Percentiles rank a stretch among this genome's conserved stretches.
These are phyloP conservation scores for Sporisorium iseilematis-ciliati DNA, from an alignment of 1,284 basidiomycete species.

Conservation along the genomic window DNA sequence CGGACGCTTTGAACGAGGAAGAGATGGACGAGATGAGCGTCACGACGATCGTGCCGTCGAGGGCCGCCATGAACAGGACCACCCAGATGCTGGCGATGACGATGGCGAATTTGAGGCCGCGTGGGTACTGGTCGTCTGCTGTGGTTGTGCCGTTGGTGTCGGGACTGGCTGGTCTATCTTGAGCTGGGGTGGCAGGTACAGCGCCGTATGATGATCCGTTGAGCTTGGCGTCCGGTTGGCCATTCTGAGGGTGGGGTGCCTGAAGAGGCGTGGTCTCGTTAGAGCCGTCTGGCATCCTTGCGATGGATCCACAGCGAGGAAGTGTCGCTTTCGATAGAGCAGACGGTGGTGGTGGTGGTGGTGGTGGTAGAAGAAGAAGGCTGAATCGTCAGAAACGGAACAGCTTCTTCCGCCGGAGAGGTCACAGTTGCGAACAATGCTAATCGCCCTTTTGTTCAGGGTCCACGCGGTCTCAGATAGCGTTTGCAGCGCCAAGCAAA, in stretches of 20 bases:
- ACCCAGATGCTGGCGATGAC: slow-evolving; percentile 66
- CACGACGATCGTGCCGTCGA: slow-evolving; percentile 68
- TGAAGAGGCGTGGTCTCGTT: slow-evolving; percentile 29
- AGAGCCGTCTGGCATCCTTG: slow-evolving; percentile 23
- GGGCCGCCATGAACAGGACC: slow-evolving; percentile 62
- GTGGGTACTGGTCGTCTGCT: slow-evolving; percentile 9
- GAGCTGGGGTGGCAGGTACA: background rate
- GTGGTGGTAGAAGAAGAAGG: background rate
- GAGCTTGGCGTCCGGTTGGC: background rate
- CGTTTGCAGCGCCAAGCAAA: slow-evolving; percentile 5
- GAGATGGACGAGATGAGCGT: slow-evolving; percentile 64
- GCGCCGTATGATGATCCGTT: slow-evolving; percentile 19
- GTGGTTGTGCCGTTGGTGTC: background rate
- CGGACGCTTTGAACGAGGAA: slow-evolving; percentile 65
- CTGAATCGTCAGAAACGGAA: background rate
- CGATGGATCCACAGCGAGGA: no score
- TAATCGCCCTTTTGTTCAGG: slow-evolving; percentile 5
- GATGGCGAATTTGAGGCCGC: slow-evolving; percentile 54
- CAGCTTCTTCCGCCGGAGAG: background rate
- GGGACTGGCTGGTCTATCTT: slow-evolving; percentile 9
- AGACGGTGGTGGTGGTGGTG: background rate
- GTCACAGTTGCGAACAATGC: no score
- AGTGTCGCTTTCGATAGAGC: background rate
- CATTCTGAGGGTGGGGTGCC: background rate
- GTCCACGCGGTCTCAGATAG: slow-evolving; percentile 7